Conservation (phyloP, 192 early-diverging fungal species). For the Glomus cerebriforme region DNA sequence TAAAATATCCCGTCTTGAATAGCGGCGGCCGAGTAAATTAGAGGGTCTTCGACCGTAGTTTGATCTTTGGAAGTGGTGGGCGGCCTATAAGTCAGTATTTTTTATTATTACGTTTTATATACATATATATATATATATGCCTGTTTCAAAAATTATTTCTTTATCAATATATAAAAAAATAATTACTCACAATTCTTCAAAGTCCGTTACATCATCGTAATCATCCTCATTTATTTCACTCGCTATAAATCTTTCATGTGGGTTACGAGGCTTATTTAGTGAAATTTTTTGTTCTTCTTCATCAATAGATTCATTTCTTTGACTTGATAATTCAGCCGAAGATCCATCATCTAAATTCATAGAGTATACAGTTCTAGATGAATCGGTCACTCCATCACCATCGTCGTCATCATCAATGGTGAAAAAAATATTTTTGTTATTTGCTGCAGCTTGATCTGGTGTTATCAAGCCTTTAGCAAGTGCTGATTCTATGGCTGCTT, state of each 20-base stretch:
- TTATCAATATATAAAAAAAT: neutral
- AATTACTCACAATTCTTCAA: slow-evolving; percentile 24
- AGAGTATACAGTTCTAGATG: neutral
- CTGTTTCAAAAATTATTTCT: neutral
- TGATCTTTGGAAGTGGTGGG: slow-evolving; percentile 26
- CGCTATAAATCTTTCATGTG: slow-evolving; percentile 6
- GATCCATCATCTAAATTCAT: neutral
- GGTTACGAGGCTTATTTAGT: slow-evolving; percentile 27
- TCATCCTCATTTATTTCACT: slow-evolving; percentile 14
- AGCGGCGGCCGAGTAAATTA: neutral
- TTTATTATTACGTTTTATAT: neutral
- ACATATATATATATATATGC: neutral
- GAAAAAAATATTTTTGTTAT: neutral
- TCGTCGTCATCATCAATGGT: slow-evolving; percentile 22
- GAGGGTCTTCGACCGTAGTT: neutral
- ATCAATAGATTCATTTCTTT: neutral
- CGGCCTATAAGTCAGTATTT: slow-evolving; percentile 32
- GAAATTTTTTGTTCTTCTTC: slow-evolving; percentile 4
- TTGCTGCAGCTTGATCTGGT: neutral
- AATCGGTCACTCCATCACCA: neutral
- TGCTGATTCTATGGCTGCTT: slow-evolving; percentile 12
- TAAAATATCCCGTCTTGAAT: slow-evolving; percentile 20
- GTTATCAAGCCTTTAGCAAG: slow-evolving; percentile 17
- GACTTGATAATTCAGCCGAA: slow-evolving; percentile 13
- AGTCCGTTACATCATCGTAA: slow-evolving; percentile 13